Evolutionary conservation across 768 basidiomycete species (phyloP), one percentile per base, ranked within the genome.

Genomic region (Fomitopsis serialis): DNA sequence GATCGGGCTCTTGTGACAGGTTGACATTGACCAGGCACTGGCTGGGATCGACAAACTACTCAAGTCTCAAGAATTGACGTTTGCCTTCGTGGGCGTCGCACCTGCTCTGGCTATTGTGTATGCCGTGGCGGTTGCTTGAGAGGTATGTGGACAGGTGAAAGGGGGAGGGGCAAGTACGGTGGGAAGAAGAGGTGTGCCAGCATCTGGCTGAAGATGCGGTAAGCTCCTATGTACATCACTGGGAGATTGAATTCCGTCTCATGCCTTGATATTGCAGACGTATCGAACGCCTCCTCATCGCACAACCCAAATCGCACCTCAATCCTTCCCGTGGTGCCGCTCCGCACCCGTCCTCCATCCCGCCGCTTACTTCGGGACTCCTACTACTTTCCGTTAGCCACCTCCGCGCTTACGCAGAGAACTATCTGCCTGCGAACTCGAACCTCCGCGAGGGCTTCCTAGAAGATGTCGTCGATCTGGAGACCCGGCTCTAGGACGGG

Each of bases 1-100:
- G 17, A 25, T 13, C 22, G 8, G 13, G 17, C 27, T 45, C 43
- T 2, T 50, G 21, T 5, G 24, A 35, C 58, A 93, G 90, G 92
- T 95, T 54, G 96, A 98, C 68, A 83, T 97, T 50, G 90, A 95
- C 57, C 84, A 95, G 68, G 87, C 94, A 0, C 74, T 98, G 40
- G 75, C 84, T 9, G 95, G 95, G 6, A 94, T 98, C 59, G 96
- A 98, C 68, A 92, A 88, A 63, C 74, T 98, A 51, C 83, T 98
- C 58, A 92, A 87, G 59, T 95, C 92, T 1, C 94, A 97, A 70
- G 92, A 96, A 65, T 75, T 97, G 42, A 97, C 93, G 1, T 99
- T 99, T 62, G 96, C 90, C 5, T 98, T 98, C 63, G 93, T 98
- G 55, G 95, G 95, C 58, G 87, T 98, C 15, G 94, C 96, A 0